Percentiles rank a stretch among this genome's conserved stretches.
phyloP scores from a whole-genome alignment of 768 basidiomycete genomes.

The Russula sp. region DNA sequence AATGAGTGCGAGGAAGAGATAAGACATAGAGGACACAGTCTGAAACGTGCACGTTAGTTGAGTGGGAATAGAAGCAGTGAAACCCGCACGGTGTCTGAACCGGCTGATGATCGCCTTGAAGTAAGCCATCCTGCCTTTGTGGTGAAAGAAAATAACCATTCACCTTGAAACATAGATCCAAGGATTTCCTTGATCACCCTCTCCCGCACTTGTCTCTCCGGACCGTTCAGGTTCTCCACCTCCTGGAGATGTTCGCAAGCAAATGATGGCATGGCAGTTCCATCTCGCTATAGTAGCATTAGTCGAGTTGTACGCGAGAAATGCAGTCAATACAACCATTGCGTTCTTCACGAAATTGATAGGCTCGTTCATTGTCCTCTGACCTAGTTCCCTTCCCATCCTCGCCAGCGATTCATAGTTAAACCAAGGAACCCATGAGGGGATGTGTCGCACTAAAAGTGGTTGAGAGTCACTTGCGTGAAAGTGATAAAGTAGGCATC shows the following conservation, averaged over 20 bases:
- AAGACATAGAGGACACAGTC: not conserved
- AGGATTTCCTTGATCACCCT: not conserved
- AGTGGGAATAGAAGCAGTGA: not conserved
- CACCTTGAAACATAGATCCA: constrained; percentile 7
- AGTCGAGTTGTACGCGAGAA: not conserved
- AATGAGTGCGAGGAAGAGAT: not conserved
- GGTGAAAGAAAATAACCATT: too few relatives aligned
- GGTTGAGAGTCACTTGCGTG: not conserved
- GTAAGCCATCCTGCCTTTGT: not conserved
- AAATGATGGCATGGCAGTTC: not conserved
- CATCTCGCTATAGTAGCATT: not conserved
- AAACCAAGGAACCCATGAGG: constrained; percentile 12
- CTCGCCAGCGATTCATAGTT: not conserved
- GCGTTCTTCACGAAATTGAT: not conserved
- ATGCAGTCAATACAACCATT: not conserved
- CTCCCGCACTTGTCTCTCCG: not conserved
- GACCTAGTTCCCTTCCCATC: not conserved
- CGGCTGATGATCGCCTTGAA: not conserved
- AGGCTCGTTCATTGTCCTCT: not conserved
- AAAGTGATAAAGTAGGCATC: too few relatives aligned
- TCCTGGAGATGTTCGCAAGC: constrained; percentile 4
- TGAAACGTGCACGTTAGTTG: not conserved
- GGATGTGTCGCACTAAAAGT: constrained; percentile 7
- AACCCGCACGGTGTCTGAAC: not conserved
- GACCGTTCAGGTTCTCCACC: not conserved